Evolutionary conservation across 202 grass and related monocot genomes (phyloP).

Genomic region (Panicum hallii): DNA sequence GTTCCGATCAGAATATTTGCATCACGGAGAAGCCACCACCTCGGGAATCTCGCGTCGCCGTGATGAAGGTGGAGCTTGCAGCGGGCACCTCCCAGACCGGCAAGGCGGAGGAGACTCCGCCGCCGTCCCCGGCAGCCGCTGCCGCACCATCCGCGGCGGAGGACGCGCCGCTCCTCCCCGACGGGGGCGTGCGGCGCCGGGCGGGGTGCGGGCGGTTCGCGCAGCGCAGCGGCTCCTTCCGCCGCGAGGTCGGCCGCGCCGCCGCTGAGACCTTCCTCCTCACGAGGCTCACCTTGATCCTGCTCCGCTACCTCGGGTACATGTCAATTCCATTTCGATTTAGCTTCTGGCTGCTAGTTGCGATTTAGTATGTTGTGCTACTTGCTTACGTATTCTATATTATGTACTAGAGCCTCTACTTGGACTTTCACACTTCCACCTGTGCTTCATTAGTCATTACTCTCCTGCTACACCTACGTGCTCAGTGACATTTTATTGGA

Average conservation of each 20-base stretch:
- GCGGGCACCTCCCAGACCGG: conserved; percentile 4
- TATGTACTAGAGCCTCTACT: neutral
- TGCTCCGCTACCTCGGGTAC: conserved; percentile 97
- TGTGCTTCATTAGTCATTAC: neutral
- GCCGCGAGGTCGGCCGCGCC: conserved; percentile 73
- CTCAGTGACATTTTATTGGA: neutral
- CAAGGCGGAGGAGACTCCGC: conserved; percentile 18
- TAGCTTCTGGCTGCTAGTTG: neutral
- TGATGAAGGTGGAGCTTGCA: conserved; percentile 61
- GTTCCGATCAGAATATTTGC: conserved; percentile 38
- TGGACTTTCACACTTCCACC: neutral
- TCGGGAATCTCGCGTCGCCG: conserved; percentile 28
- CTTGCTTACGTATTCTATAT: neutral
- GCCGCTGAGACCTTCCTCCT: conserved; percentile 89
- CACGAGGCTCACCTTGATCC: conserved; percentile 73
- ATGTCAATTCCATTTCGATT: conserved; percentile 1
- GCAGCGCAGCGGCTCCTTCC: conserved; percentile 60
- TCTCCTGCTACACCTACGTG: neutral
- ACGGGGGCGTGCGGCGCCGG: conserved; percentile 58
- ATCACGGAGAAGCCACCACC: conserved; percentile 12
- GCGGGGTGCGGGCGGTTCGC: conserved; percentile 45
- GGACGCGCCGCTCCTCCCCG: conserved; percentile 53
- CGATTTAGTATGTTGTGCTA: neutral
- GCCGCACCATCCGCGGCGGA: conserved; percentile 27
- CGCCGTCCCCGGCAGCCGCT: conserved; percentile 17